Conservation (phyloP, 2,329 filamentous ascomycete species). For the Knoxdaviesia capensis region DNA sequence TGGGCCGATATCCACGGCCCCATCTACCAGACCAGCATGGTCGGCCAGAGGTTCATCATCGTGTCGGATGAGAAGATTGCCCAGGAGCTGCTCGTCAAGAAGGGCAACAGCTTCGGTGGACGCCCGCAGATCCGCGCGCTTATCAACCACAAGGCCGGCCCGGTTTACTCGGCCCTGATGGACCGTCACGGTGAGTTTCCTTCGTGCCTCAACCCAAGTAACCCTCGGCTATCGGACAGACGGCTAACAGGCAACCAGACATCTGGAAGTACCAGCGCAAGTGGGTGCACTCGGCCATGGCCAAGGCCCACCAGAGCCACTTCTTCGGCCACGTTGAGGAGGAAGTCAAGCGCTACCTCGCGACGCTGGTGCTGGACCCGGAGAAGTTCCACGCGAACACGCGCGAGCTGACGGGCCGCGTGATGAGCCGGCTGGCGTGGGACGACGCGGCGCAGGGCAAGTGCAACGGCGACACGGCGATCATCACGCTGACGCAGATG, state of each 20-base stretch:
- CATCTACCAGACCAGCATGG: constrained; percentile 21
- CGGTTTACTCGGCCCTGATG: constrained; percentile 28
- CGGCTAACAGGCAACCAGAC: constrained; percentile 12
- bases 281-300: constrained; percentile 29
- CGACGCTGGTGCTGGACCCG: constrained; percentile 24
- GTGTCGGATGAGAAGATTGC: constrained; percentile 27
- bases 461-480: constrained; percentile 23
- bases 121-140: constrained; percentile 28
- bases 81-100: constrained; percentile 25
- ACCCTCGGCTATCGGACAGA: too few species aligned
- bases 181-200: constrained; percentile 22
- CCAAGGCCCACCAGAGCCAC: constrained; percentile 16
- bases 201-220: background rate
- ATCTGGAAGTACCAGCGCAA: constrained; percentile 27
- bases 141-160: constrained; percentile 25
- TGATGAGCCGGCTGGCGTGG: constrained; percentile 29
- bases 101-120: constrained; percentile 27
- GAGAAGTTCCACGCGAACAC: constrained; percentile 22
- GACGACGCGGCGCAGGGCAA: constrained; percentile 25
- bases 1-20: constrained; percentile 22
- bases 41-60: constrained; percentile 20
- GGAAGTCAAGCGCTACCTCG: constrained; percentile 23
- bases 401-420: constrained; percentile 26
- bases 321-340: constrained; percentile 28
- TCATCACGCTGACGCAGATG: constrained; percentile 26